Percentiles rank a stretch among this genome's conserved stretches.
Evolutionary conservation across 1,139 yeast species (phyloP).

Genomic region (Sugiyamaella novakii): DNA sequence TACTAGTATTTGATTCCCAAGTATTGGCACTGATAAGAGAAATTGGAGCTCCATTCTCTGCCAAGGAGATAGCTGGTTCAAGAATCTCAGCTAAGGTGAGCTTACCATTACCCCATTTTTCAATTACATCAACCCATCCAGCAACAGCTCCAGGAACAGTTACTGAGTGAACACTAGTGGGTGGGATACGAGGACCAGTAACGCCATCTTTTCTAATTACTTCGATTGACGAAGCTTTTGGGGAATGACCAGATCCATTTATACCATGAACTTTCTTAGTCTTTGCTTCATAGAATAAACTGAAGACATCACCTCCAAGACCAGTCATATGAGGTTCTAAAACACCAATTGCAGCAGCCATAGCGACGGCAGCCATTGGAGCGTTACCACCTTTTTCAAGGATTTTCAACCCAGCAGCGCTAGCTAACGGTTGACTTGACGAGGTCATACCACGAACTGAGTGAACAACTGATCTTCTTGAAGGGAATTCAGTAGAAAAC

Average conservation of each 20-base stretch:
- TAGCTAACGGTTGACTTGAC: slow-evolving; percentile 76
- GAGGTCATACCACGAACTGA: slow-evolving; percentile 75
- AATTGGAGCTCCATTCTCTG: slow-evolving; percentile 68
- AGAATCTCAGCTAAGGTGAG: slow-evolving; percentile 61
- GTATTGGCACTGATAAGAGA: slow-evolving; percentile 58
- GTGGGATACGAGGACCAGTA: slow-evolving; percentile 47
- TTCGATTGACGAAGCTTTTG: slow-evolving; percentile 54
- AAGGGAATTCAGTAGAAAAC: slow-evolving; percentile 34
- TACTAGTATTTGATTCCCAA: slow-evolving; percentile 51
- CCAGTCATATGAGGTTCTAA: slow-evolving; percentile 81
- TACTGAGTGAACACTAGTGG: slow-evolving; percentile 57
- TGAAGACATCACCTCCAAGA: slow-evolving; percentile 81
- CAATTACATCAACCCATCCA: slow-evolving; percentile 72
- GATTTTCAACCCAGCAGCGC: slow-evolving; percentile 69
- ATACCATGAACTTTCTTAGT: slow-evolving; percentile 61
- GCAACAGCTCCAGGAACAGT: slow-evolving; percentile 81
- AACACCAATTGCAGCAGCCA: slow-evolving; percentile 71
- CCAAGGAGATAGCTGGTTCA: slow-evolving; percentile 70
- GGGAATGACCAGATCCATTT: slow-evolving; percentile 78
- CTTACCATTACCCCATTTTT: slow-evolving; percentile 72
- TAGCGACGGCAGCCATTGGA: slow-evolving; percentile 76
- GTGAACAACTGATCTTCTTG: slow-evolving; percentile 77
- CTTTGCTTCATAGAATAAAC: slow-evolving; percentile 57
- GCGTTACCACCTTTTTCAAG: slow-evolving; percentile 77
- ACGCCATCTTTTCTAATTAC: slow-evolving; percentile 50